Percentiles rank a stretch among this genome's conserved stretches.
Evolutionary conservation across 495 filamentous ascomycete species (phyloP).

Genomic region (Hypoxylon subgilvum): DNA sequence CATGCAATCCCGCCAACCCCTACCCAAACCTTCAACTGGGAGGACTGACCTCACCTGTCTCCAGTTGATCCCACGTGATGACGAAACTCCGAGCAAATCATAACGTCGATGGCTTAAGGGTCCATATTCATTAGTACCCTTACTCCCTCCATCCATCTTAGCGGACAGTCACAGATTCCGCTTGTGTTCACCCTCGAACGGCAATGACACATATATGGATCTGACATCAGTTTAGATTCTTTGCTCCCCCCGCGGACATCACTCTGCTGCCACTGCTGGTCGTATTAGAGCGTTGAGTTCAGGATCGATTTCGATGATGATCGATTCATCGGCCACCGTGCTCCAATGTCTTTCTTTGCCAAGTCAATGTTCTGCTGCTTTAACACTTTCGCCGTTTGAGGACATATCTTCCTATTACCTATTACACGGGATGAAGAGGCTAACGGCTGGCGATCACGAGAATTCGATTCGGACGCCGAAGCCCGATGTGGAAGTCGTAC

Average conservation of each 20-base stretch:
- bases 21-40: conserved; percentile 8
- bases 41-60: conserved; percentile 30
- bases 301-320: conserved; percentile 2
- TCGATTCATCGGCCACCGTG: background rate
- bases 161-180: conserved; percentile 1
- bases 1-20: background rate
- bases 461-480: conserved; percentile 1
- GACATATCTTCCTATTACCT: background rate
- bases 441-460: conserved; percentile 9
- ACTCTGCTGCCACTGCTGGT: conserved; percentile 10
- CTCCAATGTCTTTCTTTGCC: background rate
- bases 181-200: conserved; percentile 12
- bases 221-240: conserved; percentile 34
- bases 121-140: conserved; percentile 7
- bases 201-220: conserved; percentile 29
- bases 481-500: conserved; percentile 17
- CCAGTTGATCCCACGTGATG: conserved; percentile 34
- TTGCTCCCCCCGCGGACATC: conserved; percentile 1
- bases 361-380: conserved; percentile 1
- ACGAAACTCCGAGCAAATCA: conserved; percentile 33
- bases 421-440: background rate
- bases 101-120: conserved; percentile 8
- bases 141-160: background rate
- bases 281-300: conserved; percentile 2
- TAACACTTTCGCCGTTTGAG: background rate